phyloP scores from a whole-genome alignment of 2,329 filamentous ascomycete species.

The Metarhizium robertsii region DNA sequence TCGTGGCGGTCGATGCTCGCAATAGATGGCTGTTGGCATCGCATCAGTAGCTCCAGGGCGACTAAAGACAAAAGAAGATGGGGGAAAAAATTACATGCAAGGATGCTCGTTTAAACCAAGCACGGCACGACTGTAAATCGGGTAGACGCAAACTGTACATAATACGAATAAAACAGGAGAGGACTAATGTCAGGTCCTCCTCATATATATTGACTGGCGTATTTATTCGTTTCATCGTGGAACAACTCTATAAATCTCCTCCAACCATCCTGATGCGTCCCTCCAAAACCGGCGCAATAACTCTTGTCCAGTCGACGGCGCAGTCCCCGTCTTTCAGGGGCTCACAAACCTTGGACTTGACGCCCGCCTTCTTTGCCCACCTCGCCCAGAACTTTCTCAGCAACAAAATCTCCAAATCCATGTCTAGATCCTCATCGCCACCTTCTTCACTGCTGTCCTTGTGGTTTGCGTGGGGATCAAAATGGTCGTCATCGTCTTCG shows the following conservation, averaged over 20 bases:
- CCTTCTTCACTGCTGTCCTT: slow-evolving; percentile 17
- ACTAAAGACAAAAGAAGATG: too few species aligned
- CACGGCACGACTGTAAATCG: too few species aligned
- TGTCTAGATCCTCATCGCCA: slow-evolving; percentile 23
- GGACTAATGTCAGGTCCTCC: too few species aligned
- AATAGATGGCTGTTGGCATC: not conserved
- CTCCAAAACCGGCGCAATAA: slow-evolving; percentile 69
- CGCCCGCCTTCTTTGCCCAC: slow-evolving; percentile 61
- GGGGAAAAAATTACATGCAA: too few species aligned
- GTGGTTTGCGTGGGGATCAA: slow-evolving; percentile 17
- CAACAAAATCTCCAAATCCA: slow-evolving; percentile 50
- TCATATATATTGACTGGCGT: not conserved
- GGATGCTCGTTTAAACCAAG: too few species aligned
- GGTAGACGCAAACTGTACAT: too few species aligned
- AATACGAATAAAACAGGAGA: too few species aligned
- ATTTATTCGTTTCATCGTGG: not conserved
- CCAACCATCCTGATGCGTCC: slow-evolving; percentile 55
- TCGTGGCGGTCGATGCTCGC: slow-evolving; percentile 12
- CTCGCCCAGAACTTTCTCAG: slow-evolving; percentile 61
- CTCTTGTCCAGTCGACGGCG: slow-evolving; percentile 67
- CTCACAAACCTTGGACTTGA: slow-evolving; percentile 44
- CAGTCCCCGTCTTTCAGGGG: slow-evolving; percentile 49
- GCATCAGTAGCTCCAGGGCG: too few species aligned
- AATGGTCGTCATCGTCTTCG: slow-evolving; percentile 34
- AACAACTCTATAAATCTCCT: slow-evolving; percentile 6